Evolutionary conservation across 2,329 filamentous ascomycete species (phyloP).

Genomic region (Gnomoniopsis sp.): DNA sequence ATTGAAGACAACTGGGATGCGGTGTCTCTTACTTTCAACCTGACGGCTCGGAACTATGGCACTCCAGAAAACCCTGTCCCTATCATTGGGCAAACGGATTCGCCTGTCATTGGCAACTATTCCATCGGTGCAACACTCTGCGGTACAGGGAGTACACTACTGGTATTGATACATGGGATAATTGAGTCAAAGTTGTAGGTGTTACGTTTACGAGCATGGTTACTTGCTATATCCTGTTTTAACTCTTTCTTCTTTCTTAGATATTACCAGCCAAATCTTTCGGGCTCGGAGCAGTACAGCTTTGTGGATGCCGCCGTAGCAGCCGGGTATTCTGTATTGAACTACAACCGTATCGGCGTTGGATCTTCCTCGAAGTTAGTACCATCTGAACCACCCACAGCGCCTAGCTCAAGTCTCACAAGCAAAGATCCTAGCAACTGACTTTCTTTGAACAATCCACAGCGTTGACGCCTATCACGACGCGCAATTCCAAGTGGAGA

Average conservation of each 20-base stretch:
- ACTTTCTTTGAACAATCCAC: not conserved
- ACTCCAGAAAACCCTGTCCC: constrained; percentile 23
- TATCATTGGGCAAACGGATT: constrained; percentile 21
- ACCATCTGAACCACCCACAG: not conserved
- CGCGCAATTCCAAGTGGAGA: constrained; percentile 31
- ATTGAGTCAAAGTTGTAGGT: constrained; percentile 29
- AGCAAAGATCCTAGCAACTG: not conserved
- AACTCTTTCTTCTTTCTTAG: too few species aligned
- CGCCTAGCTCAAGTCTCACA: too few species aligned
- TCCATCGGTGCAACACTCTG: constrained; percentile 27
- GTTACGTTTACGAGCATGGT: not conserved
- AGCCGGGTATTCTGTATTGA: constrained; percentile 29
- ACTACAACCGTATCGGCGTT: constrained; percentile 30
- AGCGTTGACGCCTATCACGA: constrained; percentile 25
- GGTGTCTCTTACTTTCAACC: constrained; percentile 25
- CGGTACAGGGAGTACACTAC: constrained; percentile 23
- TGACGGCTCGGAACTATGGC: constrained; percentile 25
- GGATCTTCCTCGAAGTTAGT: constrained; percentile 29
- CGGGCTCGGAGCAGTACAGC: constrained; percentile 21
- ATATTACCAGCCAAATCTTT: constrained; percentile 26
- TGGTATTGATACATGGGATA: constrained; percentile 28
- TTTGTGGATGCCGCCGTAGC: constrained; percentile 26
- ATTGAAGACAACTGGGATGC: constrained; percentile 28
- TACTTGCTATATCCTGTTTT: too few species aligned
- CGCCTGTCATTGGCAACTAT: constrained; percentile 24